These are phyloP conservation scores for Reticulascus tulasneorum DNA, from an alignment of 2,329 filamentous ascomycete genomes.

Conservation along the genomic window DNA sequence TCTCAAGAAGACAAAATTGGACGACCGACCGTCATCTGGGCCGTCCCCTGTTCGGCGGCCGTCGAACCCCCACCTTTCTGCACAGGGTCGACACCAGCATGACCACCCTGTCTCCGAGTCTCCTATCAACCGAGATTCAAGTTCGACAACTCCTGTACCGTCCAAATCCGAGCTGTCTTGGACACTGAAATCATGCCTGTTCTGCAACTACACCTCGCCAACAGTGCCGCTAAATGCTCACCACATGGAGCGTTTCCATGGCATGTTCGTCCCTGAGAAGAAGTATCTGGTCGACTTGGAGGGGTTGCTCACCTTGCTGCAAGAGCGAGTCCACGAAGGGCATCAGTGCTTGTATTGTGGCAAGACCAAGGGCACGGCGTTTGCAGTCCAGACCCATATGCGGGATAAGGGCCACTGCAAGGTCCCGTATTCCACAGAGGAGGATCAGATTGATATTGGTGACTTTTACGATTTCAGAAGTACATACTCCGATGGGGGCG, in stretches of 20 bases:
- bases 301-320: slow-evolving; percentile 73
- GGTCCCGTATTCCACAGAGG: slow-evolving; percentile 85
- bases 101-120: slow-evolving; percentile 38
- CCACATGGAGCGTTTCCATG: slow-evolving; percentile 91
- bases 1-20: slow-evolving; percentile 69
- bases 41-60: slow-evolving; percentile 52
- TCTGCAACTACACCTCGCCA: slow-evolving; percentile 85
- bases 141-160: slow-evolving; percentile 35
- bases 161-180: slow-evolving; percentile 30
- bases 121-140: slow-evolving; percentile 37
- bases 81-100: slow-evolving; percentile 37
- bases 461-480: slow-evolving; percentile 96
- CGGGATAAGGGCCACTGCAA: slow-evolving; percentile 94
- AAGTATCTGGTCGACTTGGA: slow-evolving; percentile 78
- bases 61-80: slow-evolving; percentile 44
- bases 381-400: slow-evolving; percentile 93
- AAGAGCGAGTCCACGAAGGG: slow-evolving; percentile 73
- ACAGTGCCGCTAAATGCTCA: slow-evolving; percentile 70
- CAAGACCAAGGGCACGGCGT: slow-evolving; percentile 72
- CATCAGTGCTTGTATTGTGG: slow-evolving; percentile 87
- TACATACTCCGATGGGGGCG: slow-evolving; percentile 83
- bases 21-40: slow-evolving; percentile 38
- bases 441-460: slow-evolving; percentile 89
- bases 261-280: slow-evolving; percentile 93
- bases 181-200: slow-evolving; percentile 65